Evolutionary conservation across 306 rosid species (phyloP), one percentile per base, ranked within the genome.

Genomic region (Sindora glabra): DNA sequence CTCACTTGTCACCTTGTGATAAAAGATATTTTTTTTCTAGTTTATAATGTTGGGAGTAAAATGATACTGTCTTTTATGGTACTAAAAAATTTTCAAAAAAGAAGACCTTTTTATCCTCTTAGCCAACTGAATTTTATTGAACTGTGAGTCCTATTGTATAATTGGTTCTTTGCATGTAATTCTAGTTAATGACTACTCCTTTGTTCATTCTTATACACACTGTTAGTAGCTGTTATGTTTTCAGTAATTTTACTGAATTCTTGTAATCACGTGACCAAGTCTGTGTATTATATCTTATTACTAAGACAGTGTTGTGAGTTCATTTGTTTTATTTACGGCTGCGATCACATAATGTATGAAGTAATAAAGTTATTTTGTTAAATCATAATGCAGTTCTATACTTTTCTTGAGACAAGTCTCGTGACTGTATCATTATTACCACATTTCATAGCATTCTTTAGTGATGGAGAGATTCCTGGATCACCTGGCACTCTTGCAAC

Each of bases 401-500:
- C 99, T 9, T 94, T 94, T 77, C 90, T 89, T 12, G 99, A 94
- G 97, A 94, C 97, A 0, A 73, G 77, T 77, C 84, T 86, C 9
- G 99, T 94, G 83, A 82, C 99, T 29, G 68, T 83, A 68, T 89
- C 91, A 24, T 70, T 94, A 50, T 66, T 94, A 69, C 99, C 99
- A 0, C 85, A 94, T 66, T 89, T 94, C 61, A 75, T 86, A 19
- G 85, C 94, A 55, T 94, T 94, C 79, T 94, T 94, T 60, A 89
- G 94, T 47, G 97, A 94, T 44, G 94, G 78, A 50, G 99, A 94
- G 83, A 86, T 94, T 48, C 97, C 99, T 8, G 99, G 94, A 59
- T 72, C 95, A 10, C 99, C 99, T 45, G 84, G 99, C 54, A 78
- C 99, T 48, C 99, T 94, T 55, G 99, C 99, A 11, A 94, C 97